phyloP scores from a whole-genome alignment of 2,329 filamentous ascomycete genomes.

The Didymella exigua region DNA sequence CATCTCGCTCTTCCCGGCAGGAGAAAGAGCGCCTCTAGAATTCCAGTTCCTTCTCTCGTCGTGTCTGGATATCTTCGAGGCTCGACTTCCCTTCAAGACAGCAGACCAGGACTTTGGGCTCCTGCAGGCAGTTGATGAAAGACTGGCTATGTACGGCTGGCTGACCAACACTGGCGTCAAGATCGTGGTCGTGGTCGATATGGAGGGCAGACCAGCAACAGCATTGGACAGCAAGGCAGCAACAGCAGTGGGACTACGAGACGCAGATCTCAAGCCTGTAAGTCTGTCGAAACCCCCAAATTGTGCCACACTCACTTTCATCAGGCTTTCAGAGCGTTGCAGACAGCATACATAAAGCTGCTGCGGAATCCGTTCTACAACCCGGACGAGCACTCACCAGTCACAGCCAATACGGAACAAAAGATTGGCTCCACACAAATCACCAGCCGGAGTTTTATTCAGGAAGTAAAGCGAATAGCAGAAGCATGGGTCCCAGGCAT shows the following conservation, averaged over 20 bases:
- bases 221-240: constrained; percentile 41
- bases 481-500: constrained; percentile 81
- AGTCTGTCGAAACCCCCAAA: constrained; percentile 33
- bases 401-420: constrained; percentile 52
- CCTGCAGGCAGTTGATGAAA: constrained; percentile 90
- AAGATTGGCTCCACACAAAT: constrained; percentile 67
- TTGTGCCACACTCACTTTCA: constrained; percentile 8
- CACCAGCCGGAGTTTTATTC: constrained; percentile 77
- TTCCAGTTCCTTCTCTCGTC: constrained; percentile 91
- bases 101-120: constrained; percentile 86
- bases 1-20: constrained; percentile 81
- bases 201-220: constrained; percentile 69
- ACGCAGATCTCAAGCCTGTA: constrained; percentile 86
- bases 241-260: constrained; percentile 71
- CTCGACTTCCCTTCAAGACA: constrained; percentile 74
- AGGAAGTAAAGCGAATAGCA: constrained; percentile 84
- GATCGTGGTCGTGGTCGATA: constrained; percentile 88
- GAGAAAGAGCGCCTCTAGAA: constrained; percentile 78
- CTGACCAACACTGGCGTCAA: constrained; percentile 95
- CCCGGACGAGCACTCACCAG: constrained; percentile 80
- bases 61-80: constrained; percentile 91
- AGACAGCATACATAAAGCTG: constrained; percentile 86
- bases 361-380: constrained; percentile 95
- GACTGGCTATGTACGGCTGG: constrained; percentile 92
- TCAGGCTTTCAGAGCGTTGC: constrained; percentile 85